Evolutionary conservation across 495 filamentous ascomycete genomes (phyloP).

Genomic region (Penicillium ucsense): DNA sequence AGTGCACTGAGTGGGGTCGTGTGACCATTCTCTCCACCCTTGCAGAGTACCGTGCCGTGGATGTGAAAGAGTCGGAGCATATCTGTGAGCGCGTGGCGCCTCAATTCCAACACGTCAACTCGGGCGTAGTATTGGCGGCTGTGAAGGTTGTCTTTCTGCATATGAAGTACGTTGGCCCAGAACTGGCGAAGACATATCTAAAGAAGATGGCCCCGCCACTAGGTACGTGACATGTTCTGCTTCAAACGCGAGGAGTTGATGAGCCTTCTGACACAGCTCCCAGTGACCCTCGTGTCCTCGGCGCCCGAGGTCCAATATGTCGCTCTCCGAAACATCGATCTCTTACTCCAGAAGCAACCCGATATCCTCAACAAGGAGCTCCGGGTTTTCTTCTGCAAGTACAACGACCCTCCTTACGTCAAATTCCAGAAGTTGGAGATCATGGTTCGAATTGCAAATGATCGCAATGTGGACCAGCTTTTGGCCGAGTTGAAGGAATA

Average conservation of each 20-base stretch:
- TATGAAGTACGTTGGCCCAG: slow-evolving; percentile 74
- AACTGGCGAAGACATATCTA: slow-evolving; percentile 70
- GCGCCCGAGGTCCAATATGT: slow-evolving; percentile 97
- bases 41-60: slow-evolving; percentile 74
- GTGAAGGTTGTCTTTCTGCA: slow-evolving; percentile 98
- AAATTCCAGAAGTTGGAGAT: slow-evolving; percentile 97
- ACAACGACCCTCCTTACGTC: slow-evolving; percentile 96
- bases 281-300: slow-evolving; percentile 92
- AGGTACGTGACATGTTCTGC: slow-evolving; percentile 39
- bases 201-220: slow-evolving; percentile 98
- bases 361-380: slow-evolving; percentile 96
- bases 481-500: slow-evolving; percentile 94
- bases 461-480: slow-evolving; percentile 92
- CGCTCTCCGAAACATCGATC: slow-evolving; percentile 88
- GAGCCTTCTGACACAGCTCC: slow-evolving; percentile 3
- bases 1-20: slow-evolving; percentile 98
- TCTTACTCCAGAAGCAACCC: slow-evolving; percentile 88
- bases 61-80: slow-evolving; percentile 94
- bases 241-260: neutral
- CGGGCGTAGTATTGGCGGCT: slow-evolving; percentile 89
- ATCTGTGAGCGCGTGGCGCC: slow-evolving; percentile 94
- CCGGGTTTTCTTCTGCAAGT: slow-evolving; percentile 99
- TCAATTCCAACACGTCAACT: slow-evolving; percentile 98
- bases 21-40: slow-evolving; percentile 88
- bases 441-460: slow-evolving; percentile 98